These are phyloP conservation scores for Kwoniella sp. DNA, from an alignment of 768 basidiomycete genomes.

Conservation along the genomic window DNA sequence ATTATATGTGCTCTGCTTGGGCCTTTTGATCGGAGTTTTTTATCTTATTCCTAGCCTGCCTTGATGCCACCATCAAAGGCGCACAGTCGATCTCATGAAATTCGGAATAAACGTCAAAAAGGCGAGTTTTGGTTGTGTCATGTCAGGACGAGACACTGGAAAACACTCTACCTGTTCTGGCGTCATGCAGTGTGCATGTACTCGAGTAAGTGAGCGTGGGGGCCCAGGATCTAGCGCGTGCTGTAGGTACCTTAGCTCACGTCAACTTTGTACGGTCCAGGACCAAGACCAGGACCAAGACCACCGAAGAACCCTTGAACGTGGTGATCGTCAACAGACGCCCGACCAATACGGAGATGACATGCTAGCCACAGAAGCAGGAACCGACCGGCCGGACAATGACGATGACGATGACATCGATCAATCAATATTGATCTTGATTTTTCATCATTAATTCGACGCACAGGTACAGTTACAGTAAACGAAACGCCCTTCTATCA, in stretches of 20 bases:
- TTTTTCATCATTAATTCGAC: too few relatives aligned
- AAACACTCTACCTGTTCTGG: not conserved
- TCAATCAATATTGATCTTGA: too few relatives aligned
- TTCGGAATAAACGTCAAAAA: slow-evolving; percentile 1
- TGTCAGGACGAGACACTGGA: too few relatives aligned
- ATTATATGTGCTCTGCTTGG: not conserved
- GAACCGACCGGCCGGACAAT: too few relatives aligned
- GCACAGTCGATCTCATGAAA: not conserved
- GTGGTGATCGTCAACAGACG: not conserved
- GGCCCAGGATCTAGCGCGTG: too few relatives aligned
- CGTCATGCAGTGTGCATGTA: not conserved
- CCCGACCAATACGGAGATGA: not conserved
- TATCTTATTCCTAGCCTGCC: too few relatives aligned
- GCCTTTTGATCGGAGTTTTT: not conserved
- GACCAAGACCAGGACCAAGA: not conserved
- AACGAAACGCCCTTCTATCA: too few relatives aligned
- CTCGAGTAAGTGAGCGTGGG: too few relatives aligned
- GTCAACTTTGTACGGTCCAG: not conserved
- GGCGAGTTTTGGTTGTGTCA: not conserved
- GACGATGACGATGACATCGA: too few relatives aligned
- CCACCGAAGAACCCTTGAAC: not conserved
- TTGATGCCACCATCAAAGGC: not conserved
- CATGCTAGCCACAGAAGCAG: not conserved
- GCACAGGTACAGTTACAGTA: too few relatives aligned
- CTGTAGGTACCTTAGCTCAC: too few relatives aligned